These are phyloP conservation scores for Quercus gilva DNA, from an alignment of 306 rosid species.

Conservation along the genomic window DNA sequence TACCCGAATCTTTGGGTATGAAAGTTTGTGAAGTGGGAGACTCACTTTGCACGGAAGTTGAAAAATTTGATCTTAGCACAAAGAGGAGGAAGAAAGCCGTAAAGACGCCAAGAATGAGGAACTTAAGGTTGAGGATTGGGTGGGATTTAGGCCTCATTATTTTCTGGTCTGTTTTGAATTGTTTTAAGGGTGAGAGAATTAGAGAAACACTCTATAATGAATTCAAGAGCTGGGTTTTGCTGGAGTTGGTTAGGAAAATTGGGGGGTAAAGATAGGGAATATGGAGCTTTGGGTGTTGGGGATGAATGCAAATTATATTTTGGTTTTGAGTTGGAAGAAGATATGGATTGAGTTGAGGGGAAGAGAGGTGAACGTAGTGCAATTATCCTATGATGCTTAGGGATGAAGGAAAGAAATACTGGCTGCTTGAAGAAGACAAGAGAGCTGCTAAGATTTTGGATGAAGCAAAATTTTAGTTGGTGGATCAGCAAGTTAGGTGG, in stretches of 20 bases:
- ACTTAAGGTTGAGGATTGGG: slow-evolving; percentile 47
- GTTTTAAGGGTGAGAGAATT: not conserved
- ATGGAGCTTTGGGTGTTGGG: slow-evolving; percentile 11
- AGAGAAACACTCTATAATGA: not conserved
- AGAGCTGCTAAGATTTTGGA: slow-evolving; percentile 39
- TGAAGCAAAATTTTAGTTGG: slow-evolving; percentile 51
- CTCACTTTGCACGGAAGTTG: slow-evolving; percentile 31
- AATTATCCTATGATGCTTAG: slow-evolving; percentile 37
- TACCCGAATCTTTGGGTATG: not conserved
- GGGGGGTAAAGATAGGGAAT: not conserved
- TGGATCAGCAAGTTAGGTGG: slow-evolving; percentile 50
- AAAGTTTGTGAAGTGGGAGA: slow-evolving; percentile 20
- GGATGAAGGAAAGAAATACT: slow-evolving; percentile 37
- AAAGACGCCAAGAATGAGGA: slow-evolving; percentile 45
- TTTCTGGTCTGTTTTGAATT: not conserved
- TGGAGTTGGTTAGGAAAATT: not conserved
- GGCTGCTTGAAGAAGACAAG: slow-evolving; percentile 42
- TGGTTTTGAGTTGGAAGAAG: slow-evolving; percentile 11
- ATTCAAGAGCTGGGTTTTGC: not conserved
- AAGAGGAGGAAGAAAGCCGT: slow-evolving; percentile 49
- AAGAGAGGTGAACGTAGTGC: not conserved
- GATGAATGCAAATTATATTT: slow-evolving; percentile 21
- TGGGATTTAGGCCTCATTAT: slow-evolving; percentile 67
- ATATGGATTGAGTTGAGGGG: not conserved
- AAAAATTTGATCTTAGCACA: slow-evolving; percentile 46